Evolutionary conservation across 2,329 filamentous ascomycete species (phyloP).

Genomic region (Ampelomyces quisqualis): DNA sequence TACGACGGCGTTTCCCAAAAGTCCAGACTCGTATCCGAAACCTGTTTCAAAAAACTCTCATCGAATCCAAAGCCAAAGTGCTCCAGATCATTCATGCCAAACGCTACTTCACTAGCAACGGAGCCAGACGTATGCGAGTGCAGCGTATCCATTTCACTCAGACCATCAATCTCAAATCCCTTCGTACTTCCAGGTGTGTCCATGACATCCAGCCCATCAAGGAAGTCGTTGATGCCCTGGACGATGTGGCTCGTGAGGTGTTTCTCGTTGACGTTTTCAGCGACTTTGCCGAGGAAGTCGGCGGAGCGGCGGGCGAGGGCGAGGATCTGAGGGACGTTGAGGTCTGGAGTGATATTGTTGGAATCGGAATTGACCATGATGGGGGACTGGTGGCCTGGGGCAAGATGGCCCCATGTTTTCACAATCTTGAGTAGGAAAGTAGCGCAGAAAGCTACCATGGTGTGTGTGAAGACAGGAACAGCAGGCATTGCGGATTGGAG

Average conservation of each 20-base stretch:
- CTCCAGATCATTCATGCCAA: slow-evolving; percentile 33
- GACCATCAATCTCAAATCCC: not conserved
- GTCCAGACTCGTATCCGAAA: slow-evolving; percentile 29
- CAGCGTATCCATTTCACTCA: slow-evolving; percentile 3
- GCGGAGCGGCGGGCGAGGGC: slow-evolving; percentile 29
- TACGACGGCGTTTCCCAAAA: slow-evolving; percentile 33
- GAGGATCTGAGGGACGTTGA: slow-evolving; percentile 34
- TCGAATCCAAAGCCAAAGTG: slow-evolving; percentile 37
- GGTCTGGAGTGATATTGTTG: too few relatives aligned
- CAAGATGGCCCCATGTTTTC: slow-evolving; percentile 47
- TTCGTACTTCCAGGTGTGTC: slow-evolving; percentile 18
- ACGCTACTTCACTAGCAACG: not conserved
- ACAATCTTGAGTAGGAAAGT: slow-evolving; percentile 55
- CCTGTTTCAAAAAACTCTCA: slow-evolving; percentile 35
- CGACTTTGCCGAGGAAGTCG: slow-evolving; percentile 28
- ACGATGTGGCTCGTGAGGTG: slow-evolving; percentile 35
- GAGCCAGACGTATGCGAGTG: slow-evolving; percentile 13
- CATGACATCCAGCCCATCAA: slow-evolving; percentile 29
- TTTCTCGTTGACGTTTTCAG: slow-evolving; percentile 33
- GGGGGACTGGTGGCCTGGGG: slow-evolving; percentile 29
- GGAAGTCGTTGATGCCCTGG: slow-evolving; percentile 29
- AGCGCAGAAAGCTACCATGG: slow-evolving; percentile 56
- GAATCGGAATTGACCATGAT: too few relatives aligned
- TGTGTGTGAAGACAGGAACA: slow-evolving; percentile 55
- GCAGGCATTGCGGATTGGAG: slow-evolving; percentile 47